These are phyloP conservation scores for Stellera chamaejasme DNA, from an alignment of 345 rosid species.

Conservation along the genomic window DNA sequence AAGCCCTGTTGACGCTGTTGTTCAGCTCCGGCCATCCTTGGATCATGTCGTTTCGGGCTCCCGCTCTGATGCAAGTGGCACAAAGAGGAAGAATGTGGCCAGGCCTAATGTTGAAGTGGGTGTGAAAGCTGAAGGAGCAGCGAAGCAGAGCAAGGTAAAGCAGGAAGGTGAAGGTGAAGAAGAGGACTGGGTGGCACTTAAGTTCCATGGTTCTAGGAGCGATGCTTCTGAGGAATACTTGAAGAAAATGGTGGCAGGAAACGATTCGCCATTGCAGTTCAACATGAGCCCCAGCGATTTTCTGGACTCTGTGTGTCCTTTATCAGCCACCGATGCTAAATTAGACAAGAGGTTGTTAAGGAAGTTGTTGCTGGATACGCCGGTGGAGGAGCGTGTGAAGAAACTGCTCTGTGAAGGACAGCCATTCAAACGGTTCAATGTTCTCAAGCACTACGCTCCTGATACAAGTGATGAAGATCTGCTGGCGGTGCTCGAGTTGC, in stretches of 20 bases:
- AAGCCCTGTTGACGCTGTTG: conserved; percentile 80
- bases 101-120: conserved; percentile 22
- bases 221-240: conserved; percentile 54
- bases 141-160: conserved; percentile 38
- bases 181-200: conserved; percentile 74
- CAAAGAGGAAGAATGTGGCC: conserved; percentile 32
- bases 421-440: conserved; percentile 43
- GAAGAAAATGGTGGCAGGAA: conserved; percentile 46
- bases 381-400: conserved; percentile 63
- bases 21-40: conserved; percentile 78
- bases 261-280: conserved; percentile 48
- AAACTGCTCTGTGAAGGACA: conserved; percentile 66
- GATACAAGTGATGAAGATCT: conserved; percentile 42
- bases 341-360: conserved; percentile 31
- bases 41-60: conserved; percentile 22
- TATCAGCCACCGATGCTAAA: conserved; percentile 27
- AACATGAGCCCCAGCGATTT: conserved; percentile 67
- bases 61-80: conserved; percentile 4
- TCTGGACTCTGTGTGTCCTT: conserved; percentile 61
- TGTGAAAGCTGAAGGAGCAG: conserved; percentile 27
- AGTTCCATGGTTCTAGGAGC: conserved; percentile 65
- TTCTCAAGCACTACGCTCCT: conserved; percentile 55
- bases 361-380: conserved; percentile 52
- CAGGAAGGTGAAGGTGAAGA: conserved; percentile 41
- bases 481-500: conserved; percentile 39